phyloP scores from a whole-genome alignment of 2,329 filamentous ascomycete species.

The Parastagonospora nodorum region DNA sequence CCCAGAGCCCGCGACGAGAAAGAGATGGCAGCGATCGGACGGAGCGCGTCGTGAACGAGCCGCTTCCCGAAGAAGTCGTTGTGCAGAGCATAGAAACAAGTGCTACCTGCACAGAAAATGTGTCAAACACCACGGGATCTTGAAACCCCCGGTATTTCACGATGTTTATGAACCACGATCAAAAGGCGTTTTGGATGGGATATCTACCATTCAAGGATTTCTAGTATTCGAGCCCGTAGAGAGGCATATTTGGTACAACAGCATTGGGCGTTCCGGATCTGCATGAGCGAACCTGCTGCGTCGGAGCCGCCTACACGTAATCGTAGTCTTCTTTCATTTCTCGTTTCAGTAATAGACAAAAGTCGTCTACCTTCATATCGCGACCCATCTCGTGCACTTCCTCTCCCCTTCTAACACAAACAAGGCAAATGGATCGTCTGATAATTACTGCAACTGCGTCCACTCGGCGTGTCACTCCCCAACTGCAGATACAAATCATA shows the following conservation, averaged over 20 bases:
- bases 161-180: conserved; percentile 1
- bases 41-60: conserved; percentile 5
- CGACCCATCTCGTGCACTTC: neutral
- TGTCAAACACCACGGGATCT: neutral
- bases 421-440: conserved; percentile 62
- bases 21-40: conserved; percentile 9
- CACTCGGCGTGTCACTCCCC: conserved; percentile 56
- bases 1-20: conserved; percentile 10
- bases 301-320: neutral
- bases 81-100: conserved; percentile 15
- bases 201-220: neutral
- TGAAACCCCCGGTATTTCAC: neutral
- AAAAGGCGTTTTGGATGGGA: neutral
- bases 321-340: neutral
- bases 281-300: too few relatives aligned
- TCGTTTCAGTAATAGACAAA: neutral
- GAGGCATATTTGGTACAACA: neutral
- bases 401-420: conserved; percentile 42
- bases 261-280: too few relatives aligned
- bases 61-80: conserved; percentile 5
- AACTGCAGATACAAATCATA: conserved; percentile 61
- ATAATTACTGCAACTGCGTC: conserved; percentile 59
- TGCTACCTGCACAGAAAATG: neutral
- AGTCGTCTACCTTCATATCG: neutral
- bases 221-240: neutral